A percentile compares a stretch with the other conserved stretches of the same genome.
Conservation (phyloP, 139 green algal genomes). For the Asterochloris erici region DNA sequence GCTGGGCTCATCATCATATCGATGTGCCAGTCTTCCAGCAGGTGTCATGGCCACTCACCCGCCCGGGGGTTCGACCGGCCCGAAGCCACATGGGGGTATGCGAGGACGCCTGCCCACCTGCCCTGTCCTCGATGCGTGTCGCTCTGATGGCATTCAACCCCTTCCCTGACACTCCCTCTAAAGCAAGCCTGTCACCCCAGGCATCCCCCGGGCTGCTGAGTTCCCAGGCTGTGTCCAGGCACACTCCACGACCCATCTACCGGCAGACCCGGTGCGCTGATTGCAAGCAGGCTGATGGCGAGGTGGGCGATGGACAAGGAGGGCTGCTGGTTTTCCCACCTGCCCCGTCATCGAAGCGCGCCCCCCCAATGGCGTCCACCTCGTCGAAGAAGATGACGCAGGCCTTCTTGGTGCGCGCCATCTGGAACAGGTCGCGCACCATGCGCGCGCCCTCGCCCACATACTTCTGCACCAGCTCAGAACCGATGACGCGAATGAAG, state of each 20-base stretch:
- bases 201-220: too few relatives aligned
- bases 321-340: neutral
- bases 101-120: too few relatives aligned
- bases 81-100: too few relatives aligned
- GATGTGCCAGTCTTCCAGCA: too few relatives aligned
- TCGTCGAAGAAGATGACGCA: conserved; percentile 99
- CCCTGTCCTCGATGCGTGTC: too few relatives aligned
- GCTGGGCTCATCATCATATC: too few relatives aligned
- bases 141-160: too few relatives aligned
- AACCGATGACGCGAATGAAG: conserved; percentile 99
- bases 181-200: too few relatives aligned
- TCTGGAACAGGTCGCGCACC: conserved; percentile 95
- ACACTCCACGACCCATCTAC: neutral
- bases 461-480: conserved; percentile 99
- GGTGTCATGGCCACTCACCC: too few relatives aligned
- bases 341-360: conserved; percentile 91
- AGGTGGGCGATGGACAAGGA: neutral
- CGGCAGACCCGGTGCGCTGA: neutral
- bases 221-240: too few relatives aligned
- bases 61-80: too few relatives aligned
- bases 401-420: conserved; percentile 97
- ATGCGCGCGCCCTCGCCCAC: conserved; percentile 97
- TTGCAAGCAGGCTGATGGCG: neutral
- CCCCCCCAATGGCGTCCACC: conserved; percentile 96
- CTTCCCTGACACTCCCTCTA: too few relatives aligned